Evolutionary conservation across 176 grass and related monocot species (phyloP).

Genomic region (Oryza meridionalis): DNA sequence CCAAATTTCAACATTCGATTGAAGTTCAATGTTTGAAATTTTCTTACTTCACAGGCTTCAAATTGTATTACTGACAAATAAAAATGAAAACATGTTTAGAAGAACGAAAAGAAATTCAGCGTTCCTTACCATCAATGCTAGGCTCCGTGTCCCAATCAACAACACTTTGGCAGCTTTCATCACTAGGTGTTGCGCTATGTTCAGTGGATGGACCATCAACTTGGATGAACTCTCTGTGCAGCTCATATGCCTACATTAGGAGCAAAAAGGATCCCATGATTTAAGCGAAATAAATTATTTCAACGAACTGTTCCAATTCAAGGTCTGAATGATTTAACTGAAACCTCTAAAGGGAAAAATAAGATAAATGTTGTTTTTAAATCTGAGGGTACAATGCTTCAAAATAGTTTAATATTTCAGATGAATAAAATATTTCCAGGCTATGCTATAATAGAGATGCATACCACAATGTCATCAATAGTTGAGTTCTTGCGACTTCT

Average conservation of each 20-base stretch:
- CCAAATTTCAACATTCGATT: background rate
- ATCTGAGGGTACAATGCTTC: slow-evolving; percentile 12
- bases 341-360: slow-evolving; percentile 16
- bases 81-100: background rate
- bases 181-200: slow-evolving; percentile 39
- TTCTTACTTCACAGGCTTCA: background rate
- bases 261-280: background rate
- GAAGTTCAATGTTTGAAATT: background rate
- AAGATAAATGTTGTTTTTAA: slow-evolving; percentile 5
- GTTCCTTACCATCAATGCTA: slow-evolving; percentile 50
- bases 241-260: slow-evolving; percentile 47
- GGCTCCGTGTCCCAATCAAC: slow-evolving; percentile 43
- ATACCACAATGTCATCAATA: slow-evolving; percentile 50
- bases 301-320: background rate
- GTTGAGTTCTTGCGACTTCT: slow-evolving; percentile 47
- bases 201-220: slow-evolving; percentile 47
- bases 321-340: background rate
- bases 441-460: slow-evolving; percentile 28
- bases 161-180: slow-evolving; percentile 38
- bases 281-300: background rate
- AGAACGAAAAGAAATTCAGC: background rate
- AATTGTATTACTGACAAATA: background rate
- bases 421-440: slow-evolving; percentile 1
- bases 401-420: background rate
- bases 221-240: slow-evolving; percentile 42